Base-by-base conservation (phyloP, 2,329 filamentous ascomycete species). In the Colletotrichum godetiae region DNA sequence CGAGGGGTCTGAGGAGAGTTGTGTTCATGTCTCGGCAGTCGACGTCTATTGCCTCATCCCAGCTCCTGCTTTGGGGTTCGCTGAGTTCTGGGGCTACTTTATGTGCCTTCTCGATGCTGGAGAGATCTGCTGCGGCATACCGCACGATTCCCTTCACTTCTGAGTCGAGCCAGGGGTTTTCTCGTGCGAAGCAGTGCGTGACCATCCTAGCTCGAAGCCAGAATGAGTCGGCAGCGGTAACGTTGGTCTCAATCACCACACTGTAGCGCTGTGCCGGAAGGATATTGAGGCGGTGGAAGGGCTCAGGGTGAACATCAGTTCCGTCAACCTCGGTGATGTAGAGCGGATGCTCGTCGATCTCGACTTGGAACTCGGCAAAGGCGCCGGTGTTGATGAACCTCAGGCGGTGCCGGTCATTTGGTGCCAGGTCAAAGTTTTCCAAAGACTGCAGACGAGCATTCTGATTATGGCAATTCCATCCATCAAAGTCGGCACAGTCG, bases 241-340 rank as follows among this genome's bases (percentile, higher is more conserved):
- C 88, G 78, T 92, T 91, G 6, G 91, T 86, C 1, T 89, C 88
- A 1, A 95, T 77, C 0, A 94, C 81, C 15, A 92, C 86, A 77
- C 92, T 93, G 77, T 94, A 94, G 15, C 93, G 88, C 78, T 95
- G 93, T 0, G 92, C 92, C 1, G 92, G 92, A 8, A 91, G 88
- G 27, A 95, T 84, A 73, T 93, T 91, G 66, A 95, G 81, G 74
- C 90, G 88, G 42, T 88, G 86, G 7, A 91, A 88, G 1, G 88
- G 84, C 5, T 84, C 82, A 0, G 92, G 91, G 70, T 90, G 86
- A 1, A 93, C 89, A 46, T 90, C 88, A 1, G 92, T 90, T 19
- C 92, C 93, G 77, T 95, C 93, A 0, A 93, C 90, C 79, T 94
- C 93, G 11, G 92, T 90, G 58, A 95, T 83, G 42, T 84, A 84